Evolutionary conservation across 768 basidiomycete species (phyloP), one percentile per base, ranked within the genome.

Genomic region (Mycena filopes): DNA sequence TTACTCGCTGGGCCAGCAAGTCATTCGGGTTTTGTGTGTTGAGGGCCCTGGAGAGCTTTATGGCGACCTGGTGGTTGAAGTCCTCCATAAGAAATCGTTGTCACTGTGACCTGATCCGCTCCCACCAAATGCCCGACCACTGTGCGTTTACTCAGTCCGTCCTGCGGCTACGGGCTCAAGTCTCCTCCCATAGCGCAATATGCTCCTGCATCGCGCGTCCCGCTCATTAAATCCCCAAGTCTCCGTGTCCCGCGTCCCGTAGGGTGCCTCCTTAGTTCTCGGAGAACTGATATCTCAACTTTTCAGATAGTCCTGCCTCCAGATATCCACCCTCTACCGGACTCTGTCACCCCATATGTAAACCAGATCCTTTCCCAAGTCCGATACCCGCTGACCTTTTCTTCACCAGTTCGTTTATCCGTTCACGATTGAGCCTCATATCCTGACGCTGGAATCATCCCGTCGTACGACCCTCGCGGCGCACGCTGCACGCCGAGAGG

Each of bases 251-350:
- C 96, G 2, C 84, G 83, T 69, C 90, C 89, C 13, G 96, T 96
- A 70, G 20, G 84, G 73, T 50, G 13, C 26, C 47, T 6, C 29
- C 18, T 26, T 13, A 10, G 8, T 36, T 41, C 55, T 12, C 41
- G 11, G 23, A 51, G 58, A 12, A 9, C 11, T 23, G 36, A 43
- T 59, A 58, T 15, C 15, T 43, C 2, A 47, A 42, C 45, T 23
- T 48, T 51, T 42, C 71, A 98, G 96, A 87, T 98, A 28, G 84
- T 91, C 67, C 82, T 95, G 5, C 95, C 97, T 5, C 91, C 86
- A 49, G 96, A 98, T 72, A 95, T 99, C 25, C 96, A 98, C 70
- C 97, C 97, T 0, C 83, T 99, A 0, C 97, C 97, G 5, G 93
- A 96, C 26, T 92, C 92, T 38, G 90, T 99, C 5, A 89, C 88